Base-by-base conservation (phyloP, 768 basidiomycete species). In the Aureoboletus auriporus region DNA sequence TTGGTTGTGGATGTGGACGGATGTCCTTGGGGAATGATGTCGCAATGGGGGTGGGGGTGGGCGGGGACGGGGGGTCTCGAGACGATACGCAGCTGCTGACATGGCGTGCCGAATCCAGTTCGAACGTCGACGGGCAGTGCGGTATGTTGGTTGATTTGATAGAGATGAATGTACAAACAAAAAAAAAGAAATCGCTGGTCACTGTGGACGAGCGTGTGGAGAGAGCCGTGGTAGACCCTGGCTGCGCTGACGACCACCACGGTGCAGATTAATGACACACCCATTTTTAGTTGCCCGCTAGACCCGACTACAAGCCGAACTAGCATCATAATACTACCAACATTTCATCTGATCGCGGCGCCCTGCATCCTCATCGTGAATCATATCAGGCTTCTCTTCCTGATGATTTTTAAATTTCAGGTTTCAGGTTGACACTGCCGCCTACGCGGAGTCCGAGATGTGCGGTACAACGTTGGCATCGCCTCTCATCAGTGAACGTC, bases 41-140 rank as follows among this genome's bases (percentile, higher is more conserved):
- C 77, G 77, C 49, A 86, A 67, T 9, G 84, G 82, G 6, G 82
- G 73, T 12, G 82, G 83, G 0, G 73, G 74, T 11, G 72, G 73
- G 39, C 82, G 77, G 17, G 82, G 71, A 34, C 82, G 80, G 31
- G 84, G 76, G 0, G 80, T 72, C 64, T 87, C 78, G 39, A 89
- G 71, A 54, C 77, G 77, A 70, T 86, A 84, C 13, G 78, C 81
- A 26, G 82, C 69, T 51, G 72, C 71, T 47, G 80, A 81, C 83
- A 84, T 83, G 52, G 52, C 64, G 64, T 58, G 62, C 20, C 38
- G 65, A 68, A 69, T 52, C 67, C 65, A 69, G 65, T 56, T 66
- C 65, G 65, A 67, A 61, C 55, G 30, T 33, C 26, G 52, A 49
- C 41, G 29, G 33, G 42, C 56, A 48, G 48, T 20, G 36, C 40